Conservation (phyloP, 106 monocot genomes). For the Dioscorea dumetorum region DNA sequence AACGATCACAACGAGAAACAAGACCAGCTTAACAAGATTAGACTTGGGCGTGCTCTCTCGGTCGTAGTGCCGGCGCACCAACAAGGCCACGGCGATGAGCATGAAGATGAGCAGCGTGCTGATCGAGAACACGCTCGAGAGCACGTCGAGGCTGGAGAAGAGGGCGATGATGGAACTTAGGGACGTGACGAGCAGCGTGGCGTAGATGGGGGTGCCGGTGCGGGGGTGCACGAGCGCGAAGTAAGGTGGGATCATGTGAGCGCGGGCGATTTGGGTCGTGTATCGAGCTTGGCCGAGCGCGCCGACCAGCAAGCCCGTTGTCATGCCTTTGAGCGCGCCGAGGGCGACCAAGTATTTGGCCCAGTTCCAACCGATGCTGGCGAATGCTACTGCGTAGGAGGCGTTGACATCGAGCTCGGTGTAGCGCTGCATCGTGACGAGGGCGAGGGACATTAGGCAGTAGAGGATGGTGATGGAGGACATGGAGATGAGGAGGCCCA, state of each 20-base stretch:
- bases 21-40: conserved; percentile 20
- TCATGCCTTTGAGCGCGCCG: conserved; percentile 92
- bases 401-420: conserved; percentile 45
- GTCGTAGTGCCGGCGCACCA: conserved; percentile 46
- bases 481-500: conserved; percentile 77
- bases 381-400: conserved; percentile 67
- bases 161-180: conserved; percentile 27
- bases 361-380: conserved; percentile 67
- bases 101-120: conserved; percentile 72
- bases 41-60: conserved; percentile 10
- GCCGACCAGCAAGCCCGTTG: conserved; percentile 55
- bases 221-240: conserved; percentile 54
- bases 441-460: conserved; percentile 58
- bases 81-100: conserved; percentile 51
- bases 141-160: conserved; percentile 55
- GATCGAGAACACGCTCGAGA: conserved; percentile 46
- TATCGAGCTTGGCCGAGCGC: conserved; percentile 47
- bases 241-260: conserved; percentile 54
- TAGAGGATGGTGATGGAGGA: conserved; percentile 57
- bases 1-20: conserved; percentile 24
- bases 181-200: conserved; percentile 35
- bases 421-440: conserved; percentile 77
- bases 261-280: conserved; percentile 61
- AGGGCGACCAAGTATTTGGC: conserved; percentile 73
- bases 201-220: conserved; percentile 50